Percentiles rank a stretch among this genome's conserved stretches.
Conservation (phyloP, 805 yeast genomes). For the Zygoascus tannicola region DNA sequence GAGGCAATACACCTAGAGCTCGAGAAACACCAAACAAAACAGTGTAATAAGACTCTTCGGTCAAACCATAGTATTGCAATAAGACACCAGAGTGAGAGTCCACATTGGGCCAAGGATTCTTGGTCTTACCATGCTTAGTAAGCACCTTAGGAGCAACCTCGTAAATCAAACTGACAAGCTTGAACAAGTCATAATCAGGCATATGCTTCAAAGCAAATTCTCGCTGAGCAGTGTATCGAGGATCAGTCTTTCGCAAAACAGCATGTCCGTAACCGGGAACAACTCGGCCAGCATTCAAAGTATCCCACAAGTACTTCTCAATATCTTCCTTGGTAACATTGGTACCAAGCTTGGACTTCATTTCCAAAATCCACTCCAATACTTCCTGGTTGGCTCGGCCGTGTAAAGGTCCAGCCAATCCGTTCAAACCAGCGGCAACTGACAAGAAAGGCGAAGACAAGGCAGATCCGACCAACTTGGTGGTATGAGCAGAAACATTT, state of each 20-base stretch:
- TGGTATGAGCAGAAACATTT: slow-evolving; percentile 72
- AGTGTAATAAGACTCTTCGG: slow-evolving; percentile 75
- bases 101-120: slow-evolving; percentile 90
- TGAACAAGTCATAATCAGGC: slow-evolving; percentile 71
- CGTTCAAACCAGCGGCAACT: slow-evolving; percentile 70
- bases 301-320: slow-evolving; percentile 59
- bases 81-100: slow-evolving; percentile 83
- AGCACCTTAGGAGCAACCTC: slow-evolving; percentile 77
- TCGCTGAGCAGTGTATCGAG: slow-evolving; percentile 79
- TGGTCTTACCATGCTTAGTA: slow-evolving; percentile 79
- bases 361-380: slow-evolving; percentile 58
- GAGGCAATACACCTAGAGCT: slow-evolving; percentile 80
- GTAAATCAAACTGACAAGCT: slow-evolving; percentile 66
- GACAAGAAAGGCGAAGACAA: slow-evolving; percentile 67
- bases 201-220: slow-evolving; percentile 55
- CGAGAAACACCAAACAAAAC: slow-evolving; percentile 81
- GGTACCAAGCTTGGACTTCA: slow-evolving; percentile 35
- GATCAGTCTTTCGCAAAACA: slow-evolving; percentile 74
- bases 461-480: slow-evolving; percentile 77
- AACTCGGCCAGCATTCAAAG: slow-evolving; percentile 64
- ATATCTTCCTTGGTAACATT: slow-evolving; percentile 40
- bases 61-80: slow-evolving; percentile 76
- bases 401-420: slow-evolving; percentile 80
- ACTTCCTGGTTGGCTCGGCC: slow-evolving; percentile 85
- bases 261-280: slow-evolving; percentile 89